Evolutionary conservation across 129 eudicot species (phyloP).

Genomic region (Helianthus tuberosus): DNA sequence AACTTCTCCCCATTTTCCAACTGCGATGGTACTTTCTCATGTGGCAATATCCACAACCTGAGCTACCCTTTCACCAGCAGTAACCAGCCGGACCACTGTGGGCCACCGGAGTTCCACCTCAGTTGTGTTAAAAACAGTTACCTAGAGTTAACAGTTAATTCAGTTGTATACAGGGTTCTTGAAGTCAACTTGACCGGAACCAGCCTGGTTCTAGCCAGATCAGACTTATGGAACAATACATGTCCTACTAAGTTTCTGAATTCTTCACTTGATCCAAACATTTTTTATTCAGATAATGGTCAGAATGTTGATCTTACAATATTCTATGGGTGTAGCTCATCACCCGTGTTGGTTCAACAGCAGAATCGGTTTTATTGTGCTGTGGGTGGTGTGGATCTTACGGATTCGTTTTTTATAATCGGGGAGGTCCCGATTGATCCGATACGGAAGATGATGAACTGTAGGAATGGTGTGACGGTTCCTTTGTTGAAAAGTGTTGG

Average conservation of each 20-base stretch:
- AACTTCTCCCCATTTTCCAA: slow-evolving; percentile 31
- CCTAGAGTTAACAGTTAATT: no score
- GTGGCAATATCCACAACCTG: slow-evolving; percentile 52
- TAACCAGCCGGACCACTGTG: slow-evolving; percentile 58
- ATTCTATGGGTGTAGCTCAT: no score
- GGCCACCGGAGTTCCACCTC: no score
- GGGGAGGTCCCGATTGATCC: slow-evolving; percentile 65
- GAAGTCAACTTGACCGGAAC: slow-evolving; percentile 40
- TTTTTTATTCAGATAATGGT: slow-evolving; percentile 17
- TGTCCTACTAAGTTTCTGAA: slow-evolving; percentile 49
- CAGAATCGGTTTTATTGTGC: no score
- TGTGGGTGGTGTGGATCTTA: no score
- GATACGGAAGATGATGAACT: slow-evolving; percentile 36
- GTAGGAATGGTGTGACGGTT: slow-evolving; percentile 37
- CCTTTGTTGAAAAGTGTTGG: slow-evolving; percentile 37
- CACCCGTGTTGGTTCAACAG: no score
- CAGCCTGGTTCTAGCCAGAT: slow-evolving; percentile 39
- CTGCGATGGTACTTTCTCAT: slow-evolving; percentile 51
- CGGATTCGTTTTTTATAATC: slow-evolving; percentile 44
- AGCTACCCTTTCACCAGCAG: slow-evolving; percentile 68
- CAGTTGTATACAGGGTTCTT: no score
- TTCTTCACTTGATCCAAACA: slow-evolving; percentile 44
- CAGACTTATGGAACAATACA: slow-evolving; percentile 52
- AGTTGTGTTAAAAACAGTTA: no score
- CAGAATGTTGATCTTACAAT: slow-evolving; percentile 44